These are phyloP conservation scores for Cicer cuneatum DNA, from an alignment of 306 rosid genomes.

Conservation along the genomic window DNA sequence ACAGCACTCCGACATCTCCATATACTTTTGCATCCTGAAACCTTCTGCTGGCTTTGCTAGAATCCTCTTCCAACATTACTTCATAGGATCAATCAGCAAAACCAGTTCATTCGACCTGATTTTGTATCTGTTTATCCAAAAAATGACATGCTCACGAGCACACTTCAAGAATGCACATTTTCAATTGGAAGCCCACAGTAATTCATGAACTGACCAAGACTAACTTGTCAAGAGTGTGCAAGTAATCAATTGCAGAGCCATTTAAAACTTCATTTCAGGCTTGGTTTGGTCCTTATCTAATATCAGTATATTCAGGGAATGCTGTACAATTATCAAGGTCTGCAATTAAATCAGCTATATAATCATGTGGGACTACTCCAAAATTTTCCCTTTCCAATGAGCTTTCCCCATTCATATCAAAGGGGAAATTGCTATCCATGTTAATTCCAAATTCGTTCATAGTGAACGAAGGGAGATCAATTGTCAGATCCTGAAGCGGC, in stretches of 20 bases:
- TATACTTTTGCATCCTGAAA: conserved; percentile 31
- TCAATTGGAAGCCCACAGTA: conserved; percentile 35
- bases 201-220: conserved; percentile 39
- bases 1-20: conserved; percentile 39
- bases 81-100: conserved; percentile 34
- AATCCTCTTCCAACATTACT: conserved; percentile 38
- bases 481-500: conserved; percentile 50
- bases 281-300: conserved; percentile 55
- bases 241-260: conserved; percentile 36
- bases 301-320: conserved; percentile 63
- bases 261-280: conserved; percentile 46
- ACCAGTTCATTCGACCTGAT: conserved; percentile 31
- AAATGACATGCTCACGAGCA: conserved; percentile 35
- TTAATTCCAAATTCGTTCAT: conserved; percentile 45
- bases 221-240: conserved; percentile 41
- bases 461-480: conserved; percentile 49
- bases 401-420: conserved; percentile 45
- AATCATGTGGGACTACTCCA: conserved; percentile 56
- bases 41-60: conserved; percentile 40
- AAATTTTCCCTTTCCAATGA: conserved; percentile 51
- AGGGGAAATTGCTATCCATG: conserved; percentile 38
- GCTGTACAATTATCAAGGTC: conserved; percentile 67
- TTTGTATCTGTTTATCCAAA: conserved; percentile 35
- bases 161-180: conserved; percentile 22
- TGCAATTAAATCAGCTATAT: conserved; percentile 58